Conservation (phyloP, 1,139 yeast genomes). For the Diutina catenulata region DNA sequence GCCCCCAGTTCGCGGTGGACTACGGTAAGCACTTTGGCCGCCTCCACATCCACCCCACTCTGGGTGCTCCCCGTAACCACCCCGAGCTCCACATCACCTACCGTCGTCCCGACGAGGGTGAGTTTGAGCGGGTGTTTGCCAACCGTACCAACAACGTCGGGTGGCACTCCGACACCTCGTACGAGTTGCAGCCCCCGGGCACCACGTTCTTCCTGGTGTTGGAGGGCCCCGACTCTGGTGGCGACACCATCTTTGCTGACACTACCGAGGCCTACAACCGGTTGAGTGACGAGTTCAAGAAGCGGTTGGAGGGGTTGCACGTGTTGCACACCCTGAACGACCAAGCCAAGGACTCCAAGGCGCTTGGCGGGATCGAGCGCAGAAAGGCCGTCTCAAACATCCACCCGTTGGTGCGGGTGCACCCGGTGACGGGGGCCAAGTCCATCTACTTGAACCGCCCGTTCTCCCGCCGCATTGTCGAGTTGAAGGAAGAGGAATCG, state of each 20-base stretch:
- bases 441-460: conserved; percentile 47
- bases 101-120: conserved; percentile 32
- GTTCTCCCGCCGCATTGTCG: conserved; percentile 51
- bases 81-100: conserved; percentile 56
- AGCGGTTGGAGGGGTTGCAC: conserved; percentile 42
- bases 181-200: conserved; percentile 62
- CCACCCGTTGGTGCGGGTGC: conserved; percentile 59
- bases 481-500: conserved; percentile 54
- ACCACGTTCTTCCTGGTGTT: conserved; percentile 49
- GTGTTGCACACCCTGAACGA: conserved; percentile 61
- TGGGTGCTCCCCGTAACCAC: conserved; percentile 50
- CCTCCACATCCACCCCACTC: conserved; percentile 63
- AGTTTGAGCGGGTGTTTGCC: conserved; percentile 17
- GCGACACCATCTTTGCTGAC: conserved; percentile 63
- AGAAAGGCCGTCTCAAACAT: conserved; percentile 45
- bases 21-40: conserved; percentile 57
- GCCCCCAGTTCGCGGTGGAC: conserved; percentile 41
- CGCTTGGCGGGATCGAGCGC: conserved; percentile 50
- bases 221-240: conserved; percentile 56
- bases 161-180: conserved; percentile 65
- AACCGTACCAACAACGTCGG: conserved; percentile 16
- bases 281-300: conserved; percentile 48
- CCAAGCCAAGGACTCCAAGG: conserved; percentile 44
- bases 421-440: conserved; percentile 58
- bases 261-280: conserved; percentile 58